Conservation (phyloP, 1,284 basidiomycete genomes). For the Sporisorium sorghi region DNA sequence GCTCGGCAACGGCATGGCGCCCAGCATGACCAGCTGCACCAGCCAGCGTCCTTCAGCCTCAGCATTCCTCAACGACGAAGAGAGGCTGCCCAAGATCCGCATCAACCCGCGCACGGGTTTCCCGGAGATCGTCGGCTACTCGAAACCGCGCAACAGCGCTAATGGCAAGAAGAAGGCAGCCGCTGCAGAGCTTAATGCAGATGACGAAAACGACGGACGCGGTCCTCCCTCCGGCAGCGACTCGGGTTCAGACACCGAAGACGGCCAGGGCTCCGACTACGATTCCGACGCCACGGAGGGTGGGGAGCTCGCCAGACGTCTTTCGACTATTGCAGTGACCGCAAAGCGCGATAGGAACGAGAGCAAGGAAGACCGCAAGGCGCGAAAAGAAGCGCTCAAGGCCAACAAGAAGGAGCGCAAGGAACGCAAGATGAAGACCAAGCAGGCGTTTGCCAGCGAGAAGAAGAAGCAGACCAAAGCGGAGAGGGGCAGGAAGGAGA, state of each 20-base stretch:
- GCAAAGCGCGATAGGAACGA: constrained; percentile 72
- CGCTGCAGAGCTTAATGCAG: background rate
- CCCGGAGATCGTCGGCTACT: constrained; percentile 61
- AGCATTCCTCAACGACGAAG: constrained; percentile 43
- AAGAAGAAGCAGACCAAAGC: constrained; percentile 59
- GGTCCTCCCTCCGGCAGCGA: constrained; percentile 30
- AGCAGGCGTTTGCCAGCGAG: constrained; percentile 55
- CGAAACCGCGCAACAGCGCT: constrained; percentile 26
- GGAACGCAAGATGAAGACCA: constrained; percentile 54
- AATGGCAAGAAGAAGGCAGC: constrained; percentile 23
- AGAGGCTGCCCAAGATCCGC: constrained; percentile 56
- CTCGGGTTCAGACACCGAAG: constrained; percentile 44
- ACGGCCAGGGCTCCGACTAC: constrained; percentile 29
- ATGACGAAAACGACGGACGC: constrained; percentile 30
- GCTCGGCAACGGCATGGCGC: constrained; percentile 44
- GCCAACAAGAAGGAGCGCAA: constrained; percentile 68
- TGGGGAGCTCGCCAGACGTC: constrained; percentile 18
- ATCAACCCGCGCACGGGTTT: constrained; percentile 65
- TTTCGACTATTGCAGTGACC: constrained; percentile 32
- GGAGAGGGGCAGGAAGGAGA: constrained; percentile 46
- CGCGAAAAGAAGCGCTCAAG: constrained; percentile 88
- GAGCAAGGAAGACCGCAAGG: constrained; percentile 84
- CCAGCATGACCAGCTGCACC: constrained; percentile 42
- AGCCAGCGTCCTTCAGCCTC: constrained; percentile 34
- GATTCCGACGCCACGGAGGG: constrained; percentile 48